These are phyloP conservation scores for Sistotremastrum suecicum DNA, from an alignment of 768 basidiomycete genomes.

Conservation along the genomic window DNA sequence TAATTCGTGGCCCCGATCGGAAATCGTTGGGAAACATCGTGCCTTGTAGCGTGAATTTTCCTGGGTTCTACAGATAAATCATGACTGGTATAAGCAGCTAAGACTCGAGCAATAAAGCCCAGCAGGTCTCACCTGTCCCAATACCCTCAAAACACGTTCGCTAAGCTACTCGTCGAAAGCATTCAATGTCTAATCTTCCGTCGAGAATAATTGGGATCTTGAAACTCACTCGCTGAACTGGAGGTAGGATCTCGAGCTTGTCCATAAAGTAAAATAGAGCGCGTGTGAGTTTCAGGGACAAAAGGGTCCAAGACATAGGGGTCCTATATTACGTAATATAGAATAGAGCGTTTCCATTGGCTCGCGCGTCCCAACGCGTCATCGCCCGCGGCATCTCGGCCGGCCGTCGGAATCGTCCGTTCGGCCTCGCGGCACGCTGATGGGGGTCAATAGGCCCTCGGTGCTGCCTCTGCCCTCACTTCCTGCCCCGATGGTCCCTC, in stretches of 20 bases:
- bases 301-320: too few species aligned
- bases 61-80: slow-evolving; percentile 49
- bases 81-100: background rate
- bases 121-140: slow-evolving; percentile 50
- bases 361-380: too few species aligned
- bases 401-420: too few species aligned
- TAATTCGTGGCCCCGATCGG: background rate
- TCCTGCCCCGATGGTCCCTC: too few species aligned
- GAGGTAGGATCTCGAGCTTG: slow-evolving; percentile 34
- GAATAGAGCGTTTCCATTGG: too few species aligned
- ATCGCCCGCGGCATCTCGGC: too few species aligned
- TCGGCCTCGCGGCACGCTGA: too few species aligned
- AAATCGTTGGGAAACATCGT: background rate
- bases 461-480: too few species aligned
- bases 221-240: slow-evolving; percentile 36
- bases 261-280: too few species aligned
- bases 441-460: too few species aligned
- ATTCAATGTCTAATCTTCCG: background rate
- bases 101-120: background rate
- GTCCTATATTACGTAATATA: too few species aligned
- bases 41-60: slow-evolving; percentile 84
- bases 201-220: background rate
- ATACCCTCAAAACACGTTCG: slow-evolving; percentile 47
- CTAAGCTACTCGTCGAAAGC: slow-evolving; percentile 36
- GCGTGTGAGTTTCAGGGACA: too few species aligned